Evolutionary conservation across 345 rosid species (phyloP), one percentile per base, ranked within the genome.

Genomic region (Populus alba): DNA sequence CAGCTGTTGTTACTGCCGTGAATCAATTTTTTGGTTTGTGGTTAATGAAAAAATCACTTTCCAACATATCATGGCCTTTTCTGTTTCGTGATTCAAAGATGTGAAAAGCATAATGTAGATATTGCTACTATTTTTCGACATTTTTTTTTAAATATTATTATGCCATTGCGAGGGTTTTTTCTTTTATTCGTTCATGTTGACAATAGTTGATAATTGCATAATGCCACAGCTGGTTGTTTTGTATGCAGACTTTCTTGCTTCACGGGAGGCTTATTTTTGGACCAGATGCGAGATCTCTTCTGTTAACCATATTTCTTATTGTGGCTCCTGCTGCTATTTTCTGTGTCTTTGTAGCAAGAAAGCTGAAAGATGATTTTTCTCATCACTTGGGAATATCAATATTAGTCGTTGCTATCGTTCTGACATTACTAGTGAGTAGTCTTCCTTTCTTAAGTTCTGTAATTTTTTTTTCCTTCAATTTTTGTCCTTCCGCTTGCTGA

Each of bases 231-330:
- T 73, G 35, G 62, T 49, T 61, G 33, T 13, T 83, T 57, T 81
- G 71, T 77, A 29, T 88, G 80, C 94, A 96, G 99, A 80, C 87
- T 85, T 96, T 96, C 81, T 55, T 86, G 73, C 81, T 86, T 55
- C 82, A 80, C 33, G 99, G 99, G 78, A 90, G 99, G 87, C 87
- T 96, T 47, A 90, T 96, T 79, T 94, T 92, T 84, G 99, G 99
- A 87, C 99, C 99, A 0, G 99, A 96, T 89, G 94, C 90, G 23
- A 84, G 89, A 74, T 92, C 91, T 18, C 70, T 96, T 66, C 82
- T 89, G 72, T 73, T 94, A 15, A 87, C 97, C 33, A 63, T 90
- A 80, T 85, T 87, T 87, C 84, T 96, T 79, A 84, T 96, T 70
- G 91, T 90, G 68, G 91, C 84, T 80, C 99, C 99, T 70, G 91